A percentile compares a stretch with the other conserved stretches of the same genome.
phyloP scores from a whole-genome alignment of 306 rosid species.

The Morella rubra region DNA sequence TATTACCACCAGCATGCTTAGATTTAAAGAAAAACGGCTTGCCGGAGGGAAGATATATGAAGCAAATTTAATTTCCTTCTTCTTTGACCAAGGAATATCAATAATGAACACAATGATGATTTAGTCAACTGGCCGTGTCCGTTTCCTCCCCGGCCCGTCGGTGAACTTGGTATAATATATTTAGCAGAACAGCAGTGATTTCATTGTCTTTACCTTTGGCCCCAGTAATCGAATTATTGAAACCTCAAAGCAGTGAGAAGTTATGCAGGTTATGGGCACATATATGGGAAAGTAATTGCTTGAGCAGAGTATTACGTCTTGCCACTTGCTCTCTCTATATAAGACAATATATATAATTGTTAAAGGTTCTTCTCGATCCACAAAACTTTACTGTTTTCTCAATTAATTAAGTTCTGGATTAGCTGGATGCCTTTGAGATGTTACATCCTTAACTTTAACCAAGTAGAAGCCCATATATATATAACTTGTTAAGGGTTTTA shows the following conservation, averaged over 20 bases:
- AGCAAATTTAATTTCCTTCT: too few relatives aligned
- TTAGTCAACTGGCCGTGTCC: background rate
- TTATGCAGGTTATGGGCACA: background rate
- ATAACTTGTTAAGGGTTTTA: too few relatives aligned
- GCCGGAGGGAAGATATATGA: too few relatives aligned
- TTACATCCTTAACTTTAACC: too few relatives aligned
- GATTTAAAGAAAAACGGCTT: too few relatives aligned
- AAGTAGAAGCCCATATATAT: too few relatives aligned
- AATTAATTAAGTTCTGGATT: too few relatives aligned
- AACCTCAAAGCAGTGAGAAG: background rate
- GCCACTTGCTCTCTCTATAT: background rate
- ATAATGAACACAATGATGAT: background rate
- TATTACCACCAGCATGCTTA: too few relatives aligned
- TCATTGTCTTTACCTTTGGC: background rate
- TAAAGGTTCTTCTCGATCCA: too few relatives aligned
- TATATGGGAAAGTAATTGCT: background rate
- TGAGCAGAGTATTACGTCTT: background rate
- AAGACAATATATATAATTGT: background rate
- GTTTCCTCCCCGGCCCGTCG: background rate
- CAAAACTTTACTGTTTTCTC: too few relatives aligned
- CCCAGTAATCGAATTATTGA: background rate
- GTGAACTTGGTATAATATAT: background rate
- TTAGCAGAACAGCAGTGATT: background rate
- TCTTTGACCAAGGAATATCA: background rate
- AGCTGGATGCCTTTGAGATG: too few relatives aligned